phyloP scores from a whole-genome alignment of 2,329 filamentous ascomycete species.

The Fusarium brachygibbosum region DNA sequence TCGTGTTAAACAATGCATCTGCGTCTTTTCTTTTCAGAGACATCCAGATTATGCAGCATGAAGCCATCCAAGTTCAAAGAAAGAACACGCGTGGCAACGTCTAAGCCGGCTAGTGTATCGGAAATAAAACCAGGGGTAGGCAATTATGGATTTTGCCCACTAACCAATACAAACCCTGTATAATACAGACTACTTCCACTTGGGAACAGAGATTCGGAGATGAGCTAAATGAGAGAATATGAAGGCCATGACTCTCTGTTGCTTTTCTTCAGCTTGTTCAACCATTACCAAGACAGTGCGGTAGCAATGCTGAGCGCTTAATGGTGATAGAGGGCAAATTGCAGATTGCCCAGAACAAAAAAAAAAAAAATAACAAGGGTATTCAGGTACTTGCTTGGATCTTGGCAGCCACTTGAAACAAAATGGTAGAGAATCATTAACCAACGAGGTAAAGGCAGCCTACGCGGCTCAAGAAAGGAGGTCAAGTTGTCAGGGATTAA shows the following conservation, averaged over 20 bases:
- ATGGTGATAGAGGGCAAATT: conserved; percentile 9
- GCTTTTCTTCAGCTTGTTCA: background rate
- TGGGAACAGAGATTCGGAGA: background rate
- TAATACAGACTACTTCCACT: conserved; percentile 1
- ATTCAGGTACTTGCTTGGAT: conserved; percentile 10
- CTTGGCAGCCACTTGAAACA: conserved; percentile 41
- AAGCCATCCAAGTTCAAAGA: background rate
- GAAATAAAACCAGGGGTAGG: conserved; percentile 37
- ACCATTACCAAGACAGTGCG: background rate
- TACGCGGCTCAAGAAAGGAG: conserved; percentile 42
- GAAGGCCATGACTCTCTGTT: background rate
- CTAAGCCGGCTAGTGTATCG: conserved; percentile 23
- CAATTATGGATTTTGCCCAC: conserved; percentile 22
- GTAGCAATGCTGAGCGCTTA: conserved; percentile 14
- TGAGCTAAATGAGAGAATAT: background rate
- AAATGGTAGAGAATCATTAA: conserved; percentile 31
- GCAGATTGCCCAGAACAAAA: background rate
- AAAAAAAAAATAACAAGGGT: conserved; percentile 5
- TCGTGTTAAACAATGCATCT: background rate
- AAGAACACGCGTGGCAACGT: conserved; percentile 2
- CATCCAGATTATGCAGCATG: background rate
- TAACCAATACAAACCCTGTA: conserved; percentile 11
- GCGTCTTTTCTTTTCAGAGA: background rate
- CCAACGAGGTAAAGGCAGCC: conserved; percentile 26
- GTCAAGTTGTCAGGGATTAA: conserved; percentile 15